Base-by-base conservation (phyloP, 192 early-diverging fungal species). In the Phlyctochytrium bullatum region DNA sequence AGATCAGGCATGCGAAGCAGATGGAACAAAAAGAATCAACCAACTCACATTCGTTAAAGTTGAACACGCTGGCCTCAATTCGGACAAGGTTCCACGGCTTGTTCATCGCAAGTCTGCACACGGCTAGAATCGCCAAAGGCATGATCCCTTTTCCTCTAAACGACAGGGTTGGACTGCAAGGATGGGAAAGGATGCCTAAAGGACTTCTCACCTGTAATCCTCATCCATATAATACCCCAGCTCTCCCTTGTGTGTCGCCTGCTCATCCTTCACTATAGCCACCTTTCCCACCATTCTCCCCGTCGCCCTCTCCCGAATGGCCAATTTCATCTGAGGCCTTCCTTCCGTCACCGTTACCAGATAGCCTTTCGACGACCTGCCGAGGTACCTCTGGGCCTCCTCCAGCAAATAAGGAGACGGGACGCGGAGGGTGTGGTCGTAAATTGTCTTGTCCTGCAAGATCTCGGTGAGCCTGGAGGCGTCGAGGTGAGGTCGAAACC, bases 381-480 rank as follows among this genome's bases (percentile, higher is more conserved):
- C 59, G 30, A 67, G 34, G 66, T 28, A 67, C 29, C 57, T 17
- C 2, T 29, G 17, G 4, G 66, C 66, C 33, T 67, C 32, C 10
- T 3, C 25, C 14, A 34, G 6, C n/a, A 56, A 59, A 36, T 67
- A 67, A 35, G 66, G 66, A 47, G 47, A 34, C 20, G 66, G 66
- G n/a, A 67, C 20, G 10, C 27, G 4, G 25, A 59, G 57, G 17
- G 66, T 67, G 57, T 67, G 56, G 54, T 31, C 20, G 34, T 67
- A 56, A 33, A 67, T 67, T 4, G 30, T 40, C 17, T 2, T 30
- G 31, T 67, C 66, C 59, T 67, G 66, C 31, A 67, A 56, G 0
- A 67, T 14, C 16, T 10, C 57, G 6, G 23, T 33, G 35, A 67
- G 66, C 24, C 59, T 56, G 2, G 2, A 2, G 17, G 35, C 57